Conservation (phyloP, 805 yeast species). For the Scheffersomyces stipitis region DNA sequence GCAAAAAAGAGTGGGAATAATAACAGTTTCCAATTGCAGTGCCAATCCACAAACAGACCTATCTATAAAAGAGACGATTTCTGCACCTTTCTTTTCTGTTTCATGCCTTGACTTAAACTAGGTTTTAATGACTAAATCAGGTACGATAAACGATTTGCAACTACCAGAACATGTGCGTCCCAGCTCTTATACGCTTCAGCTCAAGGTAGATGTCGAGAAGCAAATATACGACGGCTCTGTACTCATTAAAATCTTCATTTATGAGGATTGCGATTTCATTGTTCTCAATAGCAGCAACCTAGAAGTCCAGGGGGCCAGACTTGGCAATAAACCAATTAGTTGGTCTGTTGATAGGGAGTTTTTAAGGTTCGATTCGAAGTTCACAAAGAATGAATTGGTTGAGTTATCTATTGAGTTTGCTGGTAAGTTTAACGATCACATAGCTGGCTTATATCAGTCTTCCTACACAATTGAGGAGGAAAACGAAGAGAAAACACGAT, state of each 20-base stretch:
- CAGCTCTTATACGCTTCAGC: too few relatives aligned
- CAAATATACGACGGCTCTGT: constrained; percentile 60
- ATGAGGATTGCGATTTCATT: constrained; percentile 45
- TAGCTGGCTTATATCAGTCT: constrained; percentile 83
- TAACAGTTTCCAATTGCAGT: too few relatives aligned
- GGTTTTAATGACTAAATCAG: too few relatives aligned
- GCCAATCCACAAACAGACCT: too few relatives aligned
- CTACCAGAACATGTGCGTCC: too few relatives aligned
- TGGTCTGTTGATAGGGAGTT: constrained; percentile 38
- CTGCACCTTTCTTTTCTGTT: too few relatives aligned
- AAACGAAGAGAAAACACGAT: constrained; percentile 20
- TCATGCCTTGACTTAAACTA: too few relatives aligned
- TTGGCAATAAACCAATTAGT: constrained; percentile 25
- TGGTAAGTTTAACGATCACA: constrained; percentile 70
- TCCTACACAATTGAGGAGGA: constrained; percentile 59
- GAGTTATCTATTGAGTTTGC: constrained; percentile 51
- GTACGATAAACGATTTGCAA: too few relatives aligned
- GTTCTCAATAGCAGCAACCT: constrained; percentile 66
- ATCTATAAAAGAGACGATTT: too few relatives aligned
- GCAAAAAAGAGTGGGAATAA: too few relatives aligned
- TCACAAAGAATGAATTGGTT: constrained; percentile 38
- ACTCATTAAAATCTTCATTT: constrained; percentile 53
- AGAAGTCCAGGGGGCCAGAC: constrained; percentile 51
- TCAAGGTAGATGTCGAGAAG: constrained; percentile 48
- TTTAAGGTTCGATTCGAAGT: constrained; percentile 36